A percentile compares a stretch with the other conserved stretches of the same genome.
Evolutionary conservation across 345 rosid genomes (phyloP).

Genomic region (Eucalyptus cloeziana): DNA sequence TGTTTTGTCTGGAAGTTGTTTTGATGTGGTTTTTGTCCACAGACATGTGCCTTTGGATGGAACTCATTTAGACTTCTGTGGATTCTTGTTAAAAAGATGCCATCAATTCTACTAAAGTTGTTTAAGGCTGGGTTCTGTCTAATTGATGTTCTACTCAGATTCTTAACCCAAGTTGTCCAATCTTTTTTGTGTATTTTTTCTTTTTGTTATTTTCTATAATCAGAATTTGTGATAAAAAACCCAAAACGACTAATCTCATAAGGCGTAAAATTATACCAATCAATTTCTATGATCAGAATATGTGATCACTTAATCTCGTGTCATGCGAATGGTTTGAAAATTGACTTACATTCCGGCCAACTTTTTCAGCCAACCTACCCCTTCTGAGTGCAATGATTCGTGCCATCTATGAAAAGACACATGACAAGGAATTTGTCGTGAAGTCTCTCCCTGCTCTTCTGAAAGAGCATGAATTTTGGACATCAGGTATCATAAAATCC

Average conservation of each 20-base stretch:
- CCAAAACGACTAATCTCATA: background rate
- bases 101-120: background rate
- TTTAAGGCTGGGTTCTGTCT: background rate
- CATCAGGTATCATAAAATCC: conserved; percentile 27
- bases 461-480: conserved; percentile 75
- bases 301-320: no score
- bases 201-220: background rate
- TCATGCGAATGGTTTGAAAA: background rate
- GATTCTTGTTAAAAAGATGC: background rate
- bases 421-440: conserved; percentile 39
- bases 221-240: background rate
- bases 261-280: no score
- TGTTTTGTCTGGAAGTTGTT: background rate
- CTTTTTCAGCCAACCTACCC: conserved; percentile 74
- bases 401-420: conserved; percentile 53
- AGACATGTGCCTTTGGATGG: background rate
- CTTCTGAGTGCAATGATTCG: conserved; percentile 77
- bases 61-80: background rate
- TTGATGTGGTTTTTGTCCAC: background rate
- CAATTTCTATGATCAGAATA: no score
- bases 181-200: background rate
- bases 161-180: background rate
- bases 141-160: background rate
- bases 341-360: background rate
- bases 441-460: conserved; percentile 57